Evolutionary conservation across 495 filamentous ascomycete species (phyloP).

Genomic region (Neurospora sp.): DNA sequence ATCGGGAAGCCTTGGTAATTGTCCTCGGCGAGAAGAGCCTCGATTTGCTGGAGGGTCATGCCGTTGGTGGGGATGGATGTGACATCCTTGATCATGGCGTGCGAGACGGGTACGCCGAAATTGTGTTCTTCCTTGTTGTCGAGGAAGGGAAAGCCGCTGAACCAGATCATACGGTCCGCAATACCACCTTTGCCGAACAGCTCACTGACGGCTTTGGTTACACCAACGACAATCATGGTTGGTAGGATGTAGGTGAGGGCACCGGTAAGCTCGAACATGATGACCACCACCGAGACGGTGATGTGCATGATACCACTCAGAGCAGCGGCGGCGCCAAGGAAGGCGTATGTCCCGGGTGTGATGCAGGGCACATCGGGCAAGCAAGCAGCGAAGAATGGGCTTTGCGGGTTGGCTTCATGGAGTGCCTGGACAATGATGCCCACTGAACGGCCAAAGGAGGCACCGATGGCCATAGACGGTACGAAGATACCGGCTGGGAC

Average conservation of each 20-base stretch:
- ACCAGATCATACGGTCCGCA: constrained; percentile 98
- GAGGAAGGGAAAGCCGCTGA: constrained; percentile 94
- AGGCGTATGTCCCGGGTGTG: constrained; percentile 92
- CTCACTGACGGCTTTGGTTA: constrained; percentile 90
- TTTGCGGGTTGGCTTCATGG: constrained; percentile 71
- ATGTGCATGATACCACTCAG: constrained; percentile 98
- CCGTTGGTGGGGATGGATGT: constrained; percentile 64
- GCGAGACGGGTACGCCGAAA: constrained; percentile 89
- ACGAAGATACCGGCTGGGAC: constrained; percentile 97
- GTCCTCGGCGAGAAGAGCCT: constrained; percentile 66
- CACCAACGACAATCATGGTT: constrained; percentile 97
- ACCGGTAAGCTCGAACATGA: constrained; percentile 96
- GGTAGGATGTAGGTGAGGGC: constrained; percentile 92
- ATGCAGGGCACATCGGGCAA: constrained; percentile 92
- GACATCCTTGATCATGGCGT: constrained; percentile 80
- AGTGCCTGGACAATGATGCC: constrained; percentile 89
- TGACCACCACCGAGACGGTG: constrained; percentile 91
- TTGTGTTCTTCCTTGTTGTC: constrained; percentile 98
- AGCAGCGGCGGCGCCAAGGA: constrained; percentile 86
- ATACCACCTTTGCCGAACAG: constrained; percentile 93
- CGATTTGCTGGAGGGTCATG: constrained; percentile 60
- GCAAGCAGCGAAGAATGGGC: constrained; percentile 78
- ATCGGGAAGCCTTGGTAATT: constrained; percentile 94
- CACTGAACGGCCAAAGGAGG: constrained; percentile 86
- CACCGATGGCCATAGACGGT: constrained; percentile 94